Percentiles rank a stretch among this genome's conserved stretches.
Evolutionary conservation across 202 grass and related monocot species (phyloP).

Genomic region (Schoenoplectus tabernaemontani): DNA sequence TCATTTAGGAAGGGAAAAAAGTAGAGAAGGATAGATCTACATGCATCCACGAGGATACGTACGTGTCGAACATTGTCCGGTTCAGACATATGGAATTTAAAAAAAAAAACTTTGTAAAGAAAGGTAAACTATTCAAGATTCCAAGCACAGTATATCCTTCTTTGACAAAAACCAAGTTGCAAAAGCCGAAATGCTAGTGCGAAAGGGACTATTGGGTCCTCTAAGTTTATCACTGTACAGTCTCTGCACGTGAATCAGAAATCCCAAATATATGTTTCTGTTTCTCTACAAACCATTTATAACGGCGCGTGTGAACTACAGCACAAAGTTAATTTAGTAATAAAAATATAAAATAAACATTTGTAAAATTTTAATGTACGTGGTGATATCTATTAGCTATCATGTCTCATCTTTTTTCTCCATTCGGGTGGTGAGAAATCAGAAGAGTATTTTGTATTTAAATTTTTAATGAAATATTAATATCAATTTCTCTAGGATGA

Average conservation of each 20-base stretch:
- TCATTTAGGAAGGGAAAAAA: background rate
- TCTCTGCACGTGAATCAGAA: too few relatives aligned
- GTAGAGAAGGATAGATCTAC: background rate
- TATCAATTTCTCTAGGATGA: too few relatives aligned
- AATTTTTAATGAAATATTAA: too few relatives aligned
- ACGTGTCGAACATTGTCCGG: conserved; percentile 15
- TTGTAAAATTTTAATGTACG: too few relatives aligned
- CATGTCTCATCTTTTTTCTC: too few relatives aligned
- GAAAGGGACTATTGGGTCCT: background rate
- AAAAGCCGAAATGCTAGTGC: background rate
- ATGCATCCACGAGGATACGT: background rate
- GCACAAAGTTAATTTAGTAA: background rate
- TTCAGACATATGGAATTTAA: conserved; percentile 8
- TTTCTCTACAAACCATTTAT: background rate
- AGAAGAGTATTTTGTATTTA: too few relatives aligned
- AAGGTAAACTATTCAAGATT: conserved; percentile 12
- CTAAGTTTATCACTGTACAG: background rate
- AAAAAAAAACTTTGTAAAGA: conserved; percentile 9
- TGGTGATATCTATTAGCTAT: too few relatives aligned
- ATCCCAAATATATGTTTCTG: background rate
- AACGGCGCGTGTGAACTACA: background rate
- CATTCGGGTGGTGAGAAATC: too few relatives aligned
- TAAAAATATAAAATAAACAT: background rate
- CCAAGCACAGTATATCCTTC: background rate
- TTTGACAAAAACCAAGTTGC: conserved; percentile 6